A percentile compares a stretch with the other conserved stretches of the same genome.
Evolutionary conservation across 2,329 filamentous ascomycete species (phyloP).

Genomic region (Hymenoscyphus linearis): DNA sequence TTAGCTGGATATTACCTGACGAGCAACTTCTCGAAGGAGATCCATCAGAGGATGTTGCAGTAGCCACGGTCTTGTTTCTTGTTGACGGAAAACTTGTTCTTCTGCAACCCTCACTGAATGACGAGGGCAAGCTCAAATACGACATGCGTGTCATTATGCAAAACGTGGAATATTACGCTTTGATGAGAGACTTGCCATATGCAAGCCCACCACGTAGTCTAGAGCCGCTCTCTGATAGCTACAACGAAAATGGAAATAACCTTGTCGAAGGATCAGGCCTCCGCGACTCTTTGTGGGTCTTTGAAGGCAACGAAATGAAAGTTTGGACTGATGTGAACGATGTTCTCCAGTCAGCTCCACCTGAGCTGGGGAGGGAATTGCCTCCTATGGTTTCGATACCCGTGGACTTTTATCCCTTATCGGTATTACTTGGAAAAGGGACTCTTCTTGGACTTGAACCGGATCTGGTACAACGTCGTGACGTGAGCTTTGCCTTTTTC

Average conservation of each 20-base stretch:
- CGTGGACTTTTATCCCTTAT: slow-evolving; percentile 94
- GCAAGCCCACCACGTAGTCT: slow-evolving; percentile 16
- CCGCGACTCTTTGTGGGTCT: slow-evolving; percentile 88
- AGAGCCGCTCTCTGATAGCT: slow-evolving; percentile 6
- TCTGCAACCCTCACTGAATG: slow-evolving; percentile 78
- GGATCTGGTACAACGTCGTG: slow-evolving; percentile 86
- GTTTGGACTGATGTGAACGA: slow-evolving; percentile 87
- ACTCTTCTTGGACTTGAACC: slow-evolving; percentile 88
- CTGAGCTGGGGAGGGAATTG: slow-evolving; percentile 62
- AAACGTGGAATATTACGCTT: slow-evolving; percentile 90
- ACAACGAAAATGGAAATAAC: slow-evolving; percentile 14
- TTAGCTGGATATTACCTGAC: slow-evolving; percentile 95
- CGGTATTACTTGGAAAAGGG: slow-evolving; percentile 80
- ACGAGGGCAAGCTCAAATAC: slow-evolving; percentile 83
- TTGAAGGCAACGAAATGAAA: slow-evolving; percentile 80
- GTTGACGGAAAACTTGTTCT: slow-evolving; percentile 95
- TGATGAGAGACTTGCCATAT: slow-evolving; percentile 77
- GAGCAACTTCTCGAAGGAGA: slow-evolving; percentile 85
- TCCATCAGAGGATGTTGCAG: slow-evolving; percentile 89
- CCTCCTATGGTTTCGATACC: slow-evolving; percentile 70
- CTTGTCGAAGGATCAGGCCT: slow-evolving; percentile 39
- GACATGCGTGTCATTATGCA: slow-evolving; percentile 97
- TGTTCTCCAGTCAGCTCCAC: slow-evolving; percentile 65
- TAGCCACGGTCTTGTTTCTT: slow-evolving; percentile 91
- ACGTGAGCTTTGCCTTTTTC: slow-evolving; percentile 86